Evolutionary conservation across 129 eudicot genomes (phyloP), one percentile per base, ranked within the genome.

Genomic region (Lactuca saligna): DNA sequence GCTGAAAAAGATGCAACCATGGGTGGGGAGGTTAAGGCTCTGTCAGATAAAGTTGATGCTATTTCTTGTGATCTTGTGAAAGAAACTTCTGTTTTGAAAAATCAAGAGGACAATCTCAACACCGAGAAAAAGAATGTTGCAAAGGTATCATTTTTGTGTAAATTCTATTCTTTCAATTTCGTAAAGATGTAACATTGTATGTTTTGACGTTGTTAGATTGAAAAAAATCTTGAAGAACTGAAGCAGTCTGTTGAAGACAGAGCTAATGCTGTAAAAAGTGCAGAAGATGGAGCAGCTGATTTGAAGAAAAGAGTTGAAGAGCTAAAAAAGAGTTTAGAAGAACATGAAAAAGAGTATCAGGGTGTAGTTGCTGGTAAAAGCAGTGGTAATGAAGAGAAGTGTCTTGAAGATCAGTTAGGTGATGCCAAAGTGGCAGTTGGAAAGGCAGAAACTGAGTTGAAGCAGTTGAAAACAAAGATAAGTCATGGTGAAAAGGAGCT

Each of bases 381-480:
- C 71, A 85, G 85, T 77, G 97, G 92, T 34, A 84, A 85, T 80
- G 97, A 94, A 58, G 99, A 94, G 72, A 94, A 94, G 65, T 94
- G 97, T 65, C 91, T 94, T 65, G 99, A 94, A 83, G 99, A 94
- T 73, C 97, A 85, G 63, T 76, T 94, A 54, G 90, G 81, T 62
- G 99, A 94, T 78, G 99, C 99, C 57, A 94, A 90, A 83, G 86
- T 82, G 53, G 97, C 93, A 11, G 99, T 87, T 78, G 99, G 99
- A 65, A 85, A 65, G 69, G 83, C 91, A 68, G 99, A 90, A 82
- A 90, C 92, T 20, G 97, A 94, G 76, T 49, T 94, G 65, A 88
- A 94, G 63, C 97, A 94, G 71, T 79, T 94, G 81, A 83, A 87
- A 79, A 90, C 96, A 59, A 81, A 85, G 74, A 81, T 90, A 70